These are phyloP conservation scores for Phytophthora pini DNA, from an alignment of 352 stramenopile species.

Conservation along the genomic window DNA sequence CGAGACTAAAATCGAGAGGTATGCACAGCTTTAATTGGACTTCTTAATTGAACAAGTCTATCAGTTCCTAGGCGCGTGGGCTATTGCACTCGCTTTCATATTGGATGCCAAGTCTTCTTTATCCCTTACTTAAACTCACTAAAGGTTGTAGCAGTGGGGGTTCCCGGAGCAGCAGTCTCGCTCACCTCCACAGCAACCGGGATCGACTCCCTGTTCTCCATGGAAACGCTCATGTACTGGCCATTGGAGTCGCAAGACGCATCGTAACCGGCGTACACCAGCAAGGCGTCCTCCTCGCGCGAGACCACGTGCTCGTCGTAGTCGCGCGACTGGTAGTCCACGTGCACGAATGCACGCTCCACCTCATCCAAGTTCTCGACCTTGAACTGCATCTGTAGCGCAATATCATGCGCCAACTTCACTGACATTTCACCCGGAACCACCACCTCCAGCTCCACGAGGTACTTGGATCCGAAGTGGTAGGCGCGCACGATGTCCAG, in stretches of 20 bases:
- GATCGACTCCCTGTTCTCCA: conserved; percentile 29
- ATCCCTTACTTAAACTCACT: conserved; percentile 33
- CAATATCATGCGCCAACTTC: conserved; percentile 93
- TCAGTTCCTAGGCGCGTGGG: too few species aligned
- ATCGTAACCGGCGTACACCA: conserved; percentile 48
- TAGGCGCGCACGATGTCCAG: conserved; percentile 93
- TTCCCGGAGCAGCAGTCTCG: conserved; percentile 26
- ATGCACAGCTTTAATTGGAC: conserved; percentile 23
- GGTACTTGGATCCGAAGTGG: conserved; percentile 95
- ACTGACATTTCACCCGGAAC: conserved; percentile 91
- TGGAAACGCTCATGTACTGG: conserved; percentile 28
- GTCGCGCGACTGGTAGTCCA: conserved; percentile 92
- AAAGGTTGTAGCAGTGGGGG: conserved; percentile 34
- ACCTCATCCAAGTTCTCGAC: conserved; percentile 92
- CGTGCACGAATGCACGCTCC: conserved; percentile 95
- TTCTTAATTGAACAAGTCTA: conserved; percentile 8
- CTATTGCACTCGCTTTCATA: not conserved
- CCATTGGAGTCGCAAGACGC: conserved; percentile 19
- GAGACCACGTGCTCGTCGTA: conserved; percentile 78
- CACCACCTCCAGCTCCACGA: conserved; percentile 95
- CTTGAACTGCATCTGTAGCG: conserved; percentile 95
- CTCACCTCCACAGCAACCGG: conserved; percentile 36
- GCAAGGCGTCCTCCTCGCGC: conserved; percentile 55
- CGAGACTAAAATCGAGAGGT: not conserved
- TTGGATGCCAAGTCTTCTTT: not conserved